Evolutionary conservation across 169 alveolate genomes (phyloP).

Genomic region (Plasmodium chabaudi): DNA sequence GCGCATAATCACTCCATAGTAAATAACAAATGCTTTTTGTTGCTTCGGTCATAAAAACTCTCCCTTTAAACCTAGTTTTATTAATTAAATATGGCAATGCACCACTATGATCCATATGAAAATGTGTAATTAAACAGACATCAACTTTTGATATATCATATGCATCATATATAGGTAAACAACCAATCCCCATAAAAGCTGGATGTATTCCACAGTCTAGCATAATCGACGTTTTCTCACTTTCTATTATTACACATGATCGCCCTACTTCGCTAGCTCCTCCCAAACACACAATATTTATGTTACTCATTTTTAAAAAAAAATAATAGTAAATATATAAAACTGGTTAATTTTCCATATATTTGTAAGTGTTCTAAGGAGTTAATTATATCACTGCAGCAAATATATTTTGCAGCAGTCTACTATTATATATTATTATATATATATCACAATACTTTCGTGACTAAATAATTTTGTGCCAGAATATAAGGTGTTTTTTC

Average conservation of each 20-base stretch:
- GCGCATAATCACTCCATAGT: constrained; percentile 95
- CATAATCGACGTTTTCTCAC: constrained; percentile 94
- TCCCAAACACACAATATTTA: constrained; percentile 87
- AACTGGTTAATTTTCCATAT: too few species aligned
- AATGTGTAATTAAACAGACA: constrained; percentile 96
- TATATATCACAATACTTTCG: too few species aligned
- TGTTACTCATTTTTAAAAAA: constrained; percentile 44
- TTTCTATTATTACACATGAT: constrained; percentile 95
- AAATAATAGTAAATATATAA: too few species aligned
- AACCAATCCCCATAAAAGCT: constrained; percentile 97
- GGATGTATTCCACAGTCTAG: constrained; percentile 99
- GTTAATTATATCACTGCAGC: too few species aligned
- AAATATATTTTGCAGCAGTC: too few species aligned
- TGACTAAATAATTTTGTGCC: too few species aligned
- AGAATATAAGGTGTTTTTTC: too few species aligned
- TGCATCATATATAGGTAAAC: constrained; percentile 98
- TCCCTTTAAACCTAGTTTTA: constrained; percentile 95
- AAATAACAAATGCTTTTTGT: constrained; percentile 96
- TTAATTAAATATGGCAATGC: constrained; percentile 97
- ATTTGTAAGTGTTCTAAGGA: too few species aligned
- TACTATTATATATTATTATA: too few species aligned
- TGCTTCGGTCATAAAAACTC: constrained; percentile 95
- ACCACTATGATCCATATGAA: constrained; percentile 99
- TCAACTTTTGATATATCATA: constrained; percentile 95
- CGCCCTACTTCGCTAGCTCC: constrained; percentile 97